A percentile compares a stretch with the other conserved stretches of the same genome.
Evolutionary conservation across 1,284 basidiomycete species (phyloP).

Genomic region (Melampsora abietis-canadensis): DNA sequence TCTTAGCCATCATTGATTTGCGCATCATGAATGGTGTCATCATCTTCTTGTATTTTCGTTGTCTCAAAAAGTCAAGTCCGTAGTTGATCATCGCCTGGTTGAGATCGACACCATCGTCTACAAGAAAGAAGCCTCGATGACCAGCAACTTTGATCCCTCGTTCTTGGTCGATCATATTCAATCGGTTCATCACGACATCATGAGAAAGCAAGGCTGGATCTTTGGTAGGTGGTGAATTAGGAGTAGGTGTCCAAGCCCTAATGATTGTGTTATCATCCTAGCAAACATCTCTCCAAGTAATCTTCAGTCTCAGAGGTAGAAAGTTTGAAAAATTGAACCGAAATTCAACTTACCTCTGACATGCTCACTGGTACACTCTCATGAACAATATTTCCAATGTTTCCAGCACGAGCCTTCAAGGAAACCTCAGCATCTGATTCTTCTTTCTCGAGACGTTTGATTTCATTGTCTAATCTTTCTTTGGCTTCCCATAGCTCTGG

Average conservation of each 20-base stretch:
- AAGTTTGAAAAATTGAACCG: background rate
- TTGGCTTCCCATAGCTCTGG: slow-evolving; percentile 22
- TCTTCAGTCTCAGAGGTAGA: background rate
- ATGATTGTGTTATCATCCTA: slow-evolving; percentile 84
- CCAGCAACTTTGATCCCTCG: slow-evolving; percentile 82
- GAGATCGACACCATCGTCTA: slow-evolving; percentile 90
- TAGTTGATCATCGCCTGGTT: slow-evolving; percentile 96
- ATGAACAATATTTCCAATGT: slow-evolving; percentile 89
- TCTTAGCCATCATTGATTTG: slow-evolving; percentile 94
- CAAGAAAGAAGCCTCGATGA: slow-evolving; percentile 94
- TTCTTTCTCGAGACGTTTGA: slow-evolving; percentile 5
- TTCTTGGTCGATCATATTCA: slow-evolving; percentile 94
- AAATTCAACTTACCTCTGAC: slow-evolving; percentile 67
- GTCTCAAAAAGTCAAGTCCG: slow-evolving; percentile 86
- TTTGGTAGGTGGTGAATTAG: slow-evolving; percentile 60
- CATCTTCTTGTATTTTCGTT: slow-evolving; percentile 82
- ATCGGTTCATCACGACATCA: slow-evolving; percentile 87
- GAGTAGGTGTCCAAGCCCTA: slow-evolving; percentile 78
- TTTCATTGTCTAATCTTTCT: slow-evolving; percentile 27
- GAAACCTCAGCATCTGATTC: slow-evolving; percentile 68
- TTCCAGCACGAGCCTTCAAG: slow-evolving; percentile 75
- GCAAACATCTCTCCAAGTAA: background rate
- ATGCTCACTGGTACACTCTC: slow-evolving; percentile 77
- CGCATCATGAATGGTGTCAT: slow-evolving; percentile 99
- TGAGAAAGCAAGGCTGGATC: slow-evolving; percentile 77